phyloP scores from a whole-genome alignment of 2,329 filamentous ascomycete genomes.

The Cladophialophora chaetospira region DNA sequence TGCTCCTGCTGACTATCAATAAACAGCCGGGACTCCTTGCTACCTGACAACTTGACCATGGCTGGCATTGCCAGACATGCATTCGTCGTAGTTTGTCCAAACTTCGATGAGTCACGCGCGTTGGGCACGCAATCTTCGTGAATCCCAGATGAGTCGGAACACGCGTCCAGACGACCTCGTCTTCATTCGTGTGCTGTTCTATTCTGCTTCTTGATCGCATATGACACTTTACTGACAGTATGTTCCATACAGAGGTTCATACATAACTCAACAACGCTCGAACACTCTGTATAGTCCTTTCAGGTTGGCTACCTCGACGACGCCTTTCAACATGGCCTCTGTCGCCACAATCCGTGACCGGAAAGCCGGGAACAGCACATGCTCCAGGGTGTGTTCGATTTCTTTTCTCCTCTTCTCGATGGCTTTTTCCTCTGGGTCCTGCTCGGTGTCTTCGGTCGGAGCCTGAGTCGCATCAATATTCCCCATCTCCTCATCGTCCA shows the following conservation, averaged over 20 bases:
- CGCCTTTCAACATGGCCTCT: conserved; percentile 70
- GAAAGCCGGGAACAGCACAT: conserved; percentile 87
- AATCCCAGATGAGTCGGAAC: no score
- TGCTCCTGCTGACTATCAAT: no score
- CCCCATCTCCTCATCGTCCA: conserved; percentile 15
- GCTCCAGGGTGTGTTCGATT: conserved; percentile 75
- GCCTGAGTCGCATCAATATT: not conserved
- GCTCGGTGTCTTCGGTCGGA: conserved; percentile 36
- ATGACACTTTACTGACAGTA: no score
- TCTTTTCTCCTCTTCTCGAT: conserved; percentile 59
- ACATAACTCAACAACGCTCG: conserved; percentile 70
- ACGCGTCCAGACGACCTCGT: no score
- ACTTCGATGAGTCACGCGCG: not conserved
- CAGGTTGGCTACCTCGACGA: conserved; percentile 85
- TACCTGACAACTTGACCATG: conserved; percentile 9
- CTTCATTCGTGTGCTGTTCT: no score
- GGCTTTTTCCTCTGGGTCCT: not conserved
- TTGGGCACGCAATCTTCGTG: no score
- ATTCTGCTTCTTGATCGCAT: not conserved
- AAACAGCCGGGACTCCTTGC: no score
- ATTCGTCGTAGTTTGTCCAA: conserved; percentile 10
- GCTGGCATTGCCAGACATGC: conserved; percentile 18
- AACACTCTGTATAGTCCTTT: conserved; percentile 94
- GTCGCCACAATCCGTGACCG: conserved; percentile 82
- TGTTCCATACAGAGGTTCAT: no score